phyloP scores from a whole-genome alignment of 176 grass and related monocot species.

The Tillandsia fasciculata region DNA sequence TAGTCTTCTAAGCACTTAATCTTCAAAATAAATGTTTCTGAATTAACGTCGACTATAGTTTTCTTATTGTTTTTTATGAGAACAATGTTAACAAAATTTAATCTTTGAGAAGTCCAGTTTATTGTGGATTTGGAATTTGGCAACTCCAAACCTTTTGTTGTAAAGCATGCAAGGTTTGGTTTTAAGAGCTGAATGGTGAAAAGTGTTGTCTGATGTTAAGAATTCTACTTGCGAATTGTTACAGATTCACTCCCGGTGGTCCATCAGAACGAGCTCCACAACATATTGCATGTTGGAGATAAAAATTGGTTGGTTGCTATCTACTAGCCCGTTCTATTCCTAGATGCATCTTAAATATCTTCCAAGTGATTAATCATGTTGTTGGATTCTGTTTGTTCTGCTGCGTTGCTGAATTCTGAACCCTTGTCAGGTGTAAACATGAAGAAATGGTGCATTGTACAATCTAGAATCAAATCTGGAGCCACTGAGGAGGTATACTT shows the following conservation, averaged over 20 bases:
- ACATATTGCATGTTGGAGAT: conserved; percentile 61
- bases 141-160: not conserved
- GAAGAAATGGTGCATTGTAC: conserved; percentile 98
- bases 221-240: conserved; percentile 27
- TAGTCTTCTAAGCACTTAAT: not conserved
- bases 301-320: conserved; percentile 67
- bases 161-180: not conserved
- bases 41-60: not conserved
- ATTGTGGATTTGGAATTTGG: not conserved
- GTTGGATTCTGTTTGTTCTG: conserved; percentile 1
- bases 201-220: not conserved
- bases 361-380: not conserved
- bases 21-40: not conserved
- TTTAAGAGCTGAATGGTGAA: conserved; percentile 10
- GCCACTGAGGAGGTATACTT: conserved; percentile 65
- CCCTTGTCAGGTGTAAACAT: conserved; percentile 66
- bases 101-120: not conserved
- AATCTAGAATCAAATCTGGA: conserved; percentile 98
- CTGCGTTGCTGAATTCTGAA: conserved; percentile 18
- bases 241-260: conserved; percentile 90
- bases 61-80: not conserved
- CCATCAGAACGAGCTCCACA: conserved; percentile 45
- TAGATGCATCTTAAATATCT: not conserved
- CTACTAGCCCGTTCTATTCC: conserved; percentile 3
- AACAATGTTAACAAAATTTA: not conserved